Conservation (phyloP, 2,329 filamentous ascomycete genomes). For the Helicocarpus griseus region DNA sequence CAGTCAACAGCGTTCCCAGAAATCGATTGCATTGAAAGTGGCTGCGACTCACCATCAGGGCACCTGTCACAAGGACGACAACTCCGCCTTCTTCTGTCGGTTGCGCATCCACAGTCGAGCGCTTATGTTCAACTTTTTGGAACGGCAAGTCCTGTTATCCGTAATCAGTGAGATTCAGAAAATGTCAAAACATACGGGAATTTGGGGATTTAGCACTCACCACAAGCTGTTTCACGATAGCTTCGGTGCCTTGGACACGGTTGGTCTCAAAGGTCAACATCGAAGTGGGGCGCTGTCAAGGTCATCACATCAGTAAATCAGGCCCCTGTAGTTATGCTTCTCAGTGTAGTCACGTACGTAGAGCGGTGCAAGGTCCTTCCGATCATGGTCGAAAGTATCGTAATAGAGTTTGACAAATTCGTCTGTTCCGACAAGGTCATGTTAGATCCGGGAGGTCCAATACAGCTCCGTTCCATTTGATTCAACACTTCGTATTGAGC, state of each 20-base stretch:
- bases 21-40: background rate
- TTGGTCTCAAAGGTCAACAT: conserved; percentile 87
- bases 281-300: conserved; percentile 60
- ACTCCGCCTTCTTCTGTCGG: conserved; percentile 63
- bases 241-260: conserved; percentile 51
- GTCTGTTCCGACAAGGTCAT: conserved; percentile 56
- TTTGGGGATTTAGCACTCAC: conserved; percentile 47
- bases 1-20: background rate
- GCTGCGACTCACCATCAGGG: conserved; percentile 57
- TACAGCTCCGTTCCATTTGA: background rate
- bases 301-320: conserved; percentile 1
- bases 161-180: background rate
- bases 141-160: conserved; percentile 62
- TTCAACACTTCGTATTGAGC: background rate
- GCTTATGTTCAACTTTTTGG: conserved; percentile 67
- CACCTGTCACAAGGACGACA: conserved; percentile 79
- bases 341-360: conserved; percentile 52
- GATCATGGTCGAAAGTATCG: conserved; percentile 69
- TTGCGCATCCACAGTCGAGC: conserved; percentile 73
- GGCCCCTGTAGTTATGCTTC: background rate
- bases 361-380: conserved; percentile 55
- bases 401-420: conserved; percentile 91
- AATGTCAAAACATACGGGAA: background rate
- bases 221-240: conserved; percentile 70
- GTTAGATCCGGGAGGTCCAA: conserved; percentile 17